Evolutionary conservation across 768 basidiomycete species (phyloP).

Genomic region (Kwoniella mangroviensis): DNA sequence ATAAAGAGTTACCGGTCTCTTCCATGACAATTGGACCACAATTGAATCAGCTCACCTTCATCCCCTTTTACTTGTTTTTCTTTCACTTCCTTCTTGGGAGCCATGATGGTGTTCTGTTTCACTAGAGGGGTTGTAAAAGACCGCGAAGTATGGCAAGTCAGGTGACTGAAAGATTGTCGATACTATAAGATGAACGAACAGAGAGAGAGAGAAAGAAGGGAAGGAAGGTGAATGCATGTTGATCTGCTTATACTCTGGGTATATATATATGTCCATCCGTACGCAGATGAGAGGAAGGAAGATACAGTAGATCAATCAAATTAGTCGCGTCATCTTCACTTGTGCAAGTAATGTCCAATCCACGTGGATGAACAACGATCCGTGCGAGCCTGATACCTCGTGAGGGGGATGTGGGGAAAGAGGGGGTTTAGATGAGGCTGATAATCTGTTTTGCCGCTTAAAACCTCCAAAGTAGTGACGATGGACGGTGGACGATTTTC

Average conservation of each 20-base stretch:
- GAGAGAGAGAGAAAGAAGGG: background rate
- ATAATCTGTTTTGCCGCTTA: slow-evolving; percentile 2
- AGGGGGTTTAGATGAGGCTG: background rate
- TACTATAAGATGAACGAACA: background rate
- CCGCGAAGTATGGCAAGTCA: too few relatives aligned
- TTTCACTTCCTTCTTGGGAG: slow-evolving; percentile 49
- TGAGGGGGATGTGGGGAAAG: background rate
- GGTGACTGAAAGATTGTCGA: background rate
- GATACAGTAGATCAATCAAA: background rate
- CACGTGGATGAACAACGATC: background rate
- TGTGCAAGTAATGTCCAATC: background rate
- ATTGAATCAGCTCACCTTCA: slow-evolving; percentile 45
- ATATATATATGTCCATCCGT: background rate
- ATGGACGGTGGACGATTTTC: background rate
- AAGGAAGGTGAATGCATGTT: background rate
- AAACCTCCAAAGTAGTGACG: background rate
- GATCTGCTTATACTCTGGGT: background rate
- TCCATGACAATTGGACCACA: background rate
- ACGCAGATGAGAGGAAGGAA: background rate
- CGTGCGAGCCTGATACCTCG: slow-evolving; percentile 3
- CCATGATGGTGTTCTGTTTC: slow-evolving; percentile 35
- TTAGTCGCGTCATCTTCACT: slow-evolving; percentile 6
- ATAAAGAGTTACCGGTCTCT: slow-evolving; percentile 1
- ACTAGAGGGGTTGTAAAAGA: background rate
- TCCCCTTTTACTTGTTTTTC: slow-evolving; percentile 56